Evolutionary conservation across 495 filamentous ascomycete species (phyloP).

Genomic region (Lophium mytilinum): DNA sequence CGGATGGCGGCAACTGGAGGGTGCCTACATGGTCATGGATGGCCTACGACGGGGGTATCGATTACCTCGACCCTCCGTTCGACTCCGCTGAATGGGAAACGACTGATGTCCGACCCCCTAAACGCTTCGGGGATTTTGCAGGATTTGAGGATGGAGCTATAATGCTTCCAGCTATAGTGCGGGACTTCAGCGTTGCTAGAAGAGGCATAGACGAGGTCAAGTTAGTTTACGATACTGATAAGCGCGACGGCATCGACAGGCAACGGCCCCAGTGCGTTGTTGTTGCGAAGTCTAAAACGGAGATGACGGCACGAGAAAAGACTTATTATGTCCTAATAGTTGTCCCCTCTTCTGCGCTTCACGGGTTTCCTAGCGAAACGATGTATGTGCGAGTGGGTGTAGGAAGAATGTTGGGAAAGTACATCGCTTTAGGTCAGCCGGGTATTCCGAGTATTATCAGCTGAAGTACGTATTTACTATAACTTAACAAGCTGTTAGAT

Average conservation of each 20-base stretch:
- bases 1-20: not conserved
- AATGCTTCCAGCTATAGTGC: not conserved
- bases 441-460: no score
- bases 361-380: not conserved
- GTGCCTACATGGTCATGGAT: slow-evolving; percentile 22
- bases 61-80: slow-evolving; percentile 7
- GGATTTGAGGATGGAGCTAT: not conserved
- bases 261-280: not conserved
- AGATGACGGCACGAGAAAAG: not conserved
- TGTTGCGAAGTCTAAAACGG: not conserved
- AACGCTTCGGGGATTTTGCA: not conserved
- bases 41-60: slow-evolving; percentile 15
- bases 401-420: no score
- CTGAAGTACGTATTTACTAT: no score
- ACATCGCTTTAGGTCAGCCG: no score
- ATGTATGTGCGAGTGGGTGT: not conserved
- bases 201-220: not conserved
- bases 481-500: no score
- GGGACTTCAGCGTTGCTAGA: not conserved
- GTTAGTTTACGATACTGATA: not conserved
- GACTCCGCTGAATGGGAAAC: not conserved
- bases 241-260: not conserved
- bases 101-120: not conserved
- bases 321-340: not conserved
- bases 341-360: no score